These are phyloP conservation scores for Blepharisma japonicum DNA, from an alignment of 73 alveolate species.

Conservation along the genomic window DNA sequence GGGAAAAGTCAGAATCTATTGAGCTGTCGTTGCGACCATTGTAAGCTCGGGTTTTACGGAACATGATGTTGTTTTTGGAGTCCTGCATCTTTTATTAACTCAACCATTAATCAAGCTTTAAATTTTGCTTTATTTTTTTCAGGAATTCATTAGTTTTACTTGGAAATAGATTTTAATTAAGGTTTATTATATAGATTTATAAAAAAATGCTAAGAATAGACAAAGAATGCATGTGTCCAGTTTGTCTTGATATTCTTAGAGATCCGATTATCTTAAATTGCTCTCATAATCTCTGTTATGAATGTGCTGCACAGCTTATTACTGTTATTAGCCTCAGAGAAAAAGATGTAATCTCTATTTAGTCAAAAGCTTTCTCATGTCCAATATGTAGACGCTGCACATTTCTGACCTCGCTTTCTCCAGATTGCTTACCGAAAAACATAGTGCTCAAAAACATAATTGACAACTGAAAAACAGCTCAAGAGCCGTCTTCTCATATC, in stretches of 20 bases:
- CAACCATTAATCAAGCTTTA: too few species aligned
- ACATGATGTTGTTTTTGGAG: slow-evolving; percentile 20
- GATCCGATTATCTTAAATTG: background rate
- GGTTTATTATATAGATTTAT: too few species aligned
- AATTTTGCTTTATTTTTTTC: too few species aligned
- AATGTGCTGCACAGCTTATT: slow-evolving; percentile 15
- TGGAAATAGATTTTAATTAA: too few species aligned
- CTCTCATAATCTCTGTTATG: slow-evolving; percentile 23
- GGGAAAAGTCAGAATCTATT: slow-evolving; percentile 7
- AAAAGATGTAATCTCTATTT: background rate
- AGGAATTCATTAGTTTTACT: too few species aligned
- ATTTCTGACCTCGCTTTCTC: background rate
- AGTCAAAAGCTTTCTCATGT: background rate
- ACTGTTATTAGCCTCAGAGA: background rate
- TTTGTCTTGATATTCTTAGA: slow-evolving; percentile 16
- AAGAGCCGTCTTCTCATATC: background rate
- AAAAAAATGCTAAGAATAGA: background rate
- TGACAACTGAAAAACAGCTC: background rate
- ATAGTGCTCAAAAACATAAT: background rate
- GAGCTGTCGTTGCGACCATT: slow-evolving; percentile 6
- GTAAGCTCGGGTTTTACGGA: background rate
- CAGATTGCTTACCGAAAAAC: background rate
- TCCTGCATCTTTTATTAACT: slow-evolving; percentile 4
- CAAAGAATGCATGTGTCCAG: slow-evolving; percentile 17
- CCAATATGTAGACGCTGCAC: background rate